Evolutionary conservation across 2,329 filamentous ascomycete species (phyloP), one percentile per base, ranked within the genome.

Genomic region (Sclerotinia subarctica): DNA sequence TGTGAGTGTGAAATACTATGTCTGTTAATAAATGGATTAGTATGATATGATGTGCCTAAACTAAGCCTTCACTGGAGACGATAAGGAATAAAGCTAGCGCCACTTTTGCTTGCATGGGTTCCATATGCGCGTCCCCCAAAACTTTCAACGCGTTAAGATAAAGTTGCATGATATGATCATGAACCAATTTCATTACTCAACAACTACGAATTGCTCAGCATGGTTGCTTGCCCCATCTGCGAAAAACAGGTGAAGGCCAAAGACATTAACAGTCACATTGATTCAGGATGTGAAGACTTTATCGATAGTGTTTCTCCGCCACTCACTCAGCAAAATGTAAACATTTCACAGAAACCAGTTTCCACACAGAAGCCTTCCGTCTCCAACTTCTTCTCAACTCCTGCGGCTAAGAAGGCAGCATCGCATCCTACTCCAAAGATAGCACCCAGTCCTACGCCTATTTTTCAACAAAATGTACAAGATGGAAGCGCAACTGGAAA

Each of bases 211-310:
- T 63, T 63, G 35, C 56, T 58, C 52, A 70, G 59, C 51, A 78
- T 78, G 76, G 91, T 96, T 73, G 85, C 87, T 74, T 97, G 93
- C 77, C 93, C 93, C 21, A 91, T 94, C 72, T 97, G 93, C 82
- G 84, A 86, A 76, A 90, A 90, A 74, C 82, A 84, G 67, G 92
- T 95, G 74, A 89, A 86, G 72, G 81, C 89, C 72, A 81, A 82
- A 76, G 86, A 90, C 73, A 98, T 98, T 82, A 98, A 98, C 80
- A 84, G 85, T 73, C 94, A 98, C 79, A 88, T 98, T 77, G 95
- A 98, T 80, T 94, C 92, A 42, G 86, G 86, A 72, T 98, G 94
- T 81, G 79, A 85, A 69, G 83, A 82, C 47, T 89, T 89, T 77
- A 78, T 95, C 71, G 81, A 90, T 76, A 74, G 78, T 69, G 75